Base-by-base conservation (phyloP, 2,329 filamentous ascomycete species). In the Diplodia sapinea region DNA sequence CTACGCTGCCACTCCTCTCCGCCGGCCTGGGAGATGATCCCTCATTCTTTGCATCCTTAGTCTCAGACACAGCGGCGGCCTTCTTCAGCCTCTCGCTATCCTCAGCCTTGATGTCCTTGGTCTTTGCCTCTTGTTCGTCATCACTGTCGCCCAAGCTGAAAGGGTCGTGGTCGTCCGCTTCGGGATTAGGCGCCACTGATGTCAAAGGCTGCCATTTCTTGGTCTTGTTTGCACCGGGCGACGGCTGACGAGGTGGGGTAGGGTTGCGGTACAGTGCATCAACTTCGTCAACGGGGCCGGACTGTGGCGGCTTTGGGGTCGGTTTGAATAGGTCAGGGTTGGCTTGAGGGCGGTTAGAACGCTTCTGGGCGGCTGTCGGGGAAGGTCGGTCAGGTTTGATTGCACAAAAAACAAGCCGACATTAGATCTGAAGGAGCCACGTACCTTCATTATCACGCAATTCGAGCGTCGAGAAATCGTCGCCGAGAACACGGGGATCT, bases 171-270 rank as follows among this genome's bases (percentile, higher is more conserved):
- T 98, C 83, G 26, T 81, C 93, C 20, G 87, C 85, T 70, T 97
- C 91, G 15, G 94, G 94, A 70, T 87, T 90, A 1, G 94, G 93
- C 71, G 96, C 92, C 15, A 97, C 88, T 0, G 90, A 86, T 13
- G 94, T 93, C 73, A 99, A 82, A 11, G 95, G 94, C 79, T 99
- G 94, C 95, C 95, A 99, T 82, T 99, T 99, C 86, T 94, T 97
- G 55, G 87, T 80, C 81, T 93, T 95, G 71, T 47, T 50, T 7
- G 62, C 61, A 82, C 80, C 57, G 29, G 73, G 72, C n/a, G 63
- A 57, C 31, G 67, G 68, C 69, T 74, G 75, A 20, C 66, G 66
- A 13, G 66, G 72, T 13, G 77, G 77, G 9, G 77, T 78, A 20
- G 78, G 76, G 40, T 70, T 71, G 36, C 89, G 87, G 76, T 96